Evolutionary conservation across 371 early-diverging fungal species (phyloP).

Genomic region (Actinomortierella wolfii): DNA sequence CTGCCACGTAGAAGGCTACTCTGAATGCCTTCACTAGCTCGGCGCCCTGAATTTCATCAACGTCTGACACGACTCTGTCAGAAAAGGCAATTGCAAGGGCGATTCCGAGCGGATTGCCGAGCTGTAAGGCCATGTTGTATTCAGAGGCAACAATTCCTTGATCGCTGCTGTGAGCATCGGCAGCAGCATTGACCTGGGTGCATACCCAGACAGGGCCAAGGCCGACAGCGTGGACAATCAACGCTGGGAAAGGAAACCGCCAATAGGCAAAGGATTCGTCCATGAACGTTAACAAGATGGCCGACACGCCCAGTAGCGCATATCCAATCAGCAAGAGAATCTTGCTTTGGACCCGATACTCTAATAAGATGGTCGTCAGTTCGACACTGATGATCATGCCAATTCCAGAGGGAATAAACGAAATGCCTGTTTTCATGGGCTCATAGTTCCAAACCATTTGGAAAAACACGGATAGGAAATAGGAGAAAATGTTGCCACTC

Average conservation of each 20-base stretch:
- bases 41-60: not conserved
- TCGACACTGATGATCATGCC: slow-evolving; percentile 18
- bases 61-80: not conserved
- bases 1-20: slow-evolving; percentile 18
- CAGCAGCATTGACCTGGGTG: slow-evolving; percentile 26
- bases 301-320: slow-evolving; percentile 5
- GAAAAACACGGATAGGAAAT: slow-evolving; percentile 46
- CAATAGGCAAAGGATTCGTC: slow-evolving; percentile 8
- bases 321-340: slow-evolving; percentile 20
- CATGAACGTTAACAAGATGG: slow-evolving; percentile 17
- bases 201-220: slow-evolving; percentile 23
- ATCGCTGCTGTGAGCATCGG: slow-evolving; percentile 22
- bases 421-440: slow-evolving; percentile 32
- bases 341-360: slow-evolving; percentile 16
- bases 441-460: slow-evolving; percentile 40
- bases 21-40: slow-evolving; percentile 22
- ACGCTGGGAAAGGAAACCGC: slow-evolving; percentile 26
- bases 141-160: slow-evolving; percentile 31
- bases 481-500: slow-evolving; percentile 41
- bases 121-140: slow-evolving; percentile 23
- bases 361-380: slow-evolving; percentile 13
- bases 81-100: slow-evolving; percentile 19
- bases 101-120: slow-evolving; percentile 24
- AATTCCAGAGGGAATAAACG: slow-evolving; percentile 23
- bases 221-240: slow-evolving; percentile 25